Percentiles rank a stretch among this genome's conserved stretches.
Conservation (phyloP, 2,329 filamentous ascomycete species). For the Trichoderma koningiopsis region DNA sequence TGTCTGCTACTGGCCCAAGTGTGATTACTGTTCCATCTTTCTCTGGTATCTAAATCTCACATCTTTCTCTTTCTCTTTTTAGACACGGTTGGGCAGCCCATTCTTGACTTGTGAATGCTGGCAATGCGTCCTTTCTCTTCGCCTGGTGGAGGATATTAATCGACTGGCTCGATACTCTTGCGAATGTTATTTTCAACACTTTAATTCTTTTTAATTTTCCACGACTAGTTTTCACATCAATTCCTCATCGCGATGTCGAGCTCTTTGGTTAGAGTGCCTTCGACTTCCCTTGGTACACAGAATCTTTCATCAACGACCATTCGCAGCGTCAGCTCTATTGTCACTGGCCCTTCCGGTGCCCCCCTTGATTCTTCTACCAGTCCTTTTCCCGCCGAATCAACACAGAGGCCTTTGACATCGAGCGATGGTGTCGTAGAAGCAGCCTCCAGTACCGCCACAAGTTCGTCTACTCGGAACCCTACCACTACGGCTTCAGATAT, state of each 20-base stretch:
- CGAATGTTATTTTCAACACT: neutral
- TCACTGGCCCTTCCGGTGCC: neutral
- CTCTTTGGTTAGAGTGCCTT: constrained; percentile 51
- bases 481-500: neutral
- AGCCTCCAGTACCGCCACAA: neutral
- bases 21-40: neutral
- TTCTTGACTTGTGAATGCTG: neutral
- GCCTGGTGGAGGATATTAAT: neutral
- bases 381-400: neutral
- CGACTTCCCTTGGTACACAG: constrained; percentile 54
- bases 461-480: neutral
- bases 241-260: constrained; percentile 36
- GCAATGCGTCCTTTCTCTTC: constrained; percentile 11
- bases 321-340: constrained; percentile 5
- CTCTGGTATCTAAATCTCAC: neutral
- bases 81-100: neutral
- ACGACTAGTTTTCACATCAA: constrained; percentile 50
- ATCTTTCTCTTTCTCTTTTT: neutral
- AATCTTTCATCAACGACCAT: constrained; percentile 34
- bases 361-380: constrained; percentile 1
- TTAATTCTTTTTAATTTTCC: constrained; percentile 20
- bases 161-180: neutral
- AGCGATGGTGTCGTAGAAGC: neutral
- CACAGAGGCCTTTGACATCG: neutral
- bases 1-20: neutral